These are phyloP conservation scores for Starmerella cellae DNA, from an alignment of 805 yeast genomes.

Conservation along the genomic window DNA sequence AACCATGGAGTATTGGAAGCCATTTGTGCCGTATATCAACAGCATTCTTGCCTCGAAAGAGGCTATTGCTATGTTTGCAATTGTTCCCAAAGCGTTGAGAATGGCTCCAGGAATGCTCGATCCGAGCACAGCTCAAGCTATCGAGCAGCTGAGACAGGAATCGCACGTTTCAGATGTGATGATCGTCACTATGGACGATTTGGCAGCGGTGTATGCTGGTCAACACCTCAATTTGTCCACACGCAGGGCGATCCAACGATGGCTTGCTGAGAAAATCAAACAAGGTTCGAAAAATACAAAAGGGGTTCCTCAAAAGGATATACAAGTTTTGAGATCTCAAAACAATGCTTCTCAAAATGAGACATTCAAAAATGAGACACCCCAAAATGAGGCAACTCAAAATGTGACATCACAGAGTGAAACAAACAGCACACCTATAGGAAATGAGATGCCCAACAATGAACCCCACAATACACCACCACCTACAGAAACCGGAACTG, in stretches of 20 bases:
- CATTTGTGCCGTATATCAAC: background rate
- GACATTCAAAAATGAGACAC: too few species aligned
- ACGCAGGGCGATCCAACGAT: constrained; percentile 13
- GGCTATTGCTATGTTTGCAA: background rate
- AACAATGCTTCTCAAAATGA: too few species aligned
- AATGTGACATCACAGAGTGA: too few species aligned
- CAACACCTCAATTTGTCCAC: constrained; percentile 2
- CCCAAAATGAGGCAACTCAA: too few species aligned
- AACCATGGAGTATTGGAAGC: constrained; percentile 4
- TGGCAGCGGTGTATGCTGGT: constrained; percentile 16
- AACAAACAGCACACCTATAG: too few species aligned
- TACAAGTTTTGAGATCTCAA: too few species aligned
- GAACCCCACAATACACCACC: too few species aligned
- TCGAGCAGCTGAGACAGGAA: constrained; percentile 51
- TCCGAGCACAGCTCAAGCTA: constrained; percentile 63
- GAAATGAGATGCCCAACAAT: too few species aligned
- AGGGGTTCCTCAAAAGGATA: too few species aligned
- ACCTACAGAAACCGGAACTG: too few species aligned
- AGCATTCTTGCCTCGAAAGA: background rate
- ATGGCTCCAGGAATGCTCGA: constrained; percentile 37
- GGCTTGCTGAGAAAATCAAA: constrained; percentile 8
- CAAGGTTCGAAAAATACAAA: too few species aligned
- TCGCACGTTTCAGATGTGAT: constrained; percentile 31
- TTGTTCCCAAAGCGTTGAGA: constrained; percentile 12
- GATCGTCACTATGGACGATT: constrained; percentile 8